Base-by-base conservation (phyloP, 1,139 yeast genomes). In the Yamadazyma triangularis region DNA sequence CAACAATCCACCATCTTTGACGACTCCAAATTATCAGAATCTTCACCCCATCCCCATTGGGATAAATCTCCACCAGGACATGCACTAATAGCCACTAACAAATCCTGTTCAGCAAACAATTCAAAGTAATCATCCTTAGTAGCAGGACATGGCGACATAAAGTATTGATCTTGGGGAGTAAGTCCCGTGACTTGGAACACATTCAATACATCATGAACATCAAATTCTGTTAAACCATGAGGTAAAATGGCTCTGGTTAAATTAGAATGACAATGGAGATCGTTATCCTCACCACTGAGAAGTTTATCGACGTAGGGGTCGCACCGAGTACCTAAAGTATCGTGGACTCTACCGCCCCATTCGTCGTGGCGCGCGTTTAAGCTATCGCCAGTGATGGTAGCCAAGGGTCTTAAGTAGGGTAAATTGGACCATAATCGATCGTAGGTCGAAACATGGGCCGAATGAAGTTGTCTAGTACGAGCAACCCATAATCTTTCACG, bases 21-120 rank as follows among this genome's bases (percentile, higher is more conserved):
- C n/a, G 53, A 57, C 2, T 51, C 61, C 21, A 58, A 62, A 26
- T 64, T 65, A 14, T 65, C 71, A 34, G 62, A 61, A 25, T 53
- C 53, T 50, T 72, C 81, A 29, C 84, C 84, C 85, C 85, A 79
- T 25, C 77, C 83, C 85, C 85, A 79, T 38, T 67, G 64, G 12
- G 81, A 73, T 34, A 79, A 58, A 48, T 78, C 85, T 11, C 86
- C 86, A 25, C 85, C 86, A 2, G 85, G 85, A 49, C 85, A 79
- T 4, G 84, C 80, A 35, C 79, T 70, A 30, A 79, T 66, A 4
- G 85, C 86, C 37, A 79, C 77, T 32, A 79, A 55, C 32, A 78
- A 56, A 44, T 79, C 85, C 28, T 73, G 73, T 48, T 79, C 86
- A 2, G 84, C 84, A 54, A 77, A 79, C 50, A 76, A 64, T 53